These are phyloP conservation scores for Phytomonas francai DNA, from an alignment of 208 protist genomes.

Conservation along the genomic window DNA sequence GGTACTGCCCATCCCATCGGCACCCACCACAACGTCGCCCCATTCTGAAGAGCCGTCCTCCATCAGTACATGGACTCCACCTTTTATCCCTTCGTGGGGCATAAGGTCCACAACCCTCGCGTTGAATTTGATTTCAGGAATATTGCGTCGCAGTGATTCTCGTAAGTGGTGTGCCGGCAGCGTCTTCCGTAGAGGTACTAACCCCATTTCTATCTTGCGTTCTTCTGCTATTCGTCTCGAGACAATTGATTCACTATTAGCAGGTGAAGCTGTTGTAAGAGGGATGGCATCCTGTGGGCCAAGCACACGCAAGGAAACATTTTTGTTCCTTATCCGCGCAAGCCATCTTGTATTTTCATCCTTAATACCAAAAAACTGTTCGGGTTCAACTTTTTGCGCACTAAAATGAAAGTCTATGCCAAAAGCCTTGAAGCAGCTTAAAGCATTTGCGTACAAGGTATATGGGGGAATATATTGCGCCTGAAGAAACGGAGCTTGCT, in stretches of 20 bases:
- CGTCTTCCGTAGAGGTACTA: conserved; percentile 68
- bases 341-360: conserved; percentile 50
- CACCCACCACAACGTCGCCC: conserved; percentile 85
- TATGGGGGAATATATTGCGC: conserved; percentile 56
- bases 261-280: conserved; percentile 58
- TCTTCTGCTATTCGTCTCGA: conserved; percentile 59
- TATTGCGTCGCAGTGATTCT: conserved; percentile 46
- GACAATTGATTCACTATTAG: conserved; percentile 82
- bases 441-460: conserved; percentile 76
- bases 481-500: conserved; percentile 65
- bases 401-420: conserved; percentile 59
- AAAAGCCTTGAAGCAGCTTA: conserved; percentile 87
- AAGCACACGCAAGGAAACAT: conserved; percentile 38
- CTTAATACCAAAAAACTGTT: conserved; percentile 65
- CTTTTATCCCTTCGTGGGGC: conserved; percentile 77
- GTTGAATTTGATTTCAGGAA: conserved; percentile 64
- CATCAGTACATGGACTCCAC: conserved; percentile 71
- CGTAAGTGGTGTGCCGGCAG: conserved; percentile 44
- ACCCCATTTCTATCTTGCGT: conserved; percentile 55
- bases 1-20: conserved; percentile 81
- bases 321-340: conserved; percentile 45
- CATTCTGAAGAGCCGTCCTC: conserved; percentile 73
- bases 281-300: conserved; percentile 67
- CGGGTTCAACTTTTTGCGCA: conserved; percentile 26
- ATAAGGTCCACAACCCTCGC: conserved; percentile 66